phyloP scores from a whole-genome alignment of 2,329 filamentous ascomycete species.

The Fusarium nisikadoi region DNA sequence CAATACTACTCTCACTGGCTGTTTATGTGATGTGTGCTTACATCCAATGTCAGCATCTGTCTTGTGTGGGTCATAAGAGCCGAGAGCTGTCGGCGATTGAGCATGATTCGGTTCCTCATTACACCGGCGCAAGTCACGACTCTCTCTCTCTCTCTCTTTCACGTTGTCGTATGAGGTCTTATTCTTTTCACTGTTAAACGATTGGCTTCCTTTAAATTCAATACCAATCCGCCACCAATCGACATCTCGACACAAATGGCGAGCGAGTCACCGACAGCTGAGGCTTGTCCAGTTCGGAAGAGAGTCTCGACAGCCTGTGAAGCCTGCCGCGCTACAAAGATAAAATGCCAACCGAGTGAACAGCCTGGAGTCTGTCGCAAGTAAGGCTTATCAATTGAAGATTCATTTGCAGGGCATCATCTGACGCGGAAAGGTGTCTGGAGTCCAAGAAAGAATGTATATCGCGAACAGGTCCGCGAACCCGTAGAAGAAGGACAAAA shows the following conservation, averaged over 20 bases:
- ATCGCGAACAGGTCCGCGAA: constrained; percentile 61
- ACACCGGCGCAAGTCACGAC: constrained; percentile 13
- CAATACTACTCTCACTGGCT: not conserved
- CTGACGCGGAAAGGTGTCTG: constrained; percentile 55
- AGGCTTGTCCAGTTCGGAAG: constrained; percentile 36
- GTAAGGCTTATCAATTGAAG: constrained; percentile 47
- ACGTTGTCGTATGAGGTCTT: not conserved
- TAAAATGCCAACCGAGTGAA: constrained; percentile 61
- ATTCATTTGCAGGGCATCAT: not conserved
- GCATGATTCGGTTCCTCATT: constrained; percentile 28
- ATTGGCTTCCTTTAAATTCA: not conserved
- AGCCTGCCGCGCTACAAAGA: constrained; percentile 64
- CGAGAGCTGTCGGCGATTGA: constrained; percentile 32
- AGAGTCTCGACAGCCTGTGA: constrained; percentile 60
- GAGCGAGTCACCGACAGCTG: constrained; percentile 17
- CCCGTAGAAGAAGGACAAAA: constrained; percentile 58
- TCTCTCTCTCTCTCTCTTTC: not conserved
- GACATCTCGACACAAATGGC: constrained; percentile 10
- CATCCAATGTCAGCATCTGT: not conserved
- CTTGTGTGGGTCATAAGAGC: constrained; percentile 16
- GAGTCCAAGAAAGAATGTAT: constrained; percentile 65
- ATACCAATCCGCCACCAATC: not conserved
- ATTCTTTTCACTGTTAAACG: not conserved
- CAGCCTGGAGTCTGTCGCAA: constrained; percentile 62
- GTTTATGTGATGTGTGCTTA: not conserved